phyloP scores from a whole-genome alignment of 1,139 yeast genomes.

The Geotrichum phurueaensis region DNA sequence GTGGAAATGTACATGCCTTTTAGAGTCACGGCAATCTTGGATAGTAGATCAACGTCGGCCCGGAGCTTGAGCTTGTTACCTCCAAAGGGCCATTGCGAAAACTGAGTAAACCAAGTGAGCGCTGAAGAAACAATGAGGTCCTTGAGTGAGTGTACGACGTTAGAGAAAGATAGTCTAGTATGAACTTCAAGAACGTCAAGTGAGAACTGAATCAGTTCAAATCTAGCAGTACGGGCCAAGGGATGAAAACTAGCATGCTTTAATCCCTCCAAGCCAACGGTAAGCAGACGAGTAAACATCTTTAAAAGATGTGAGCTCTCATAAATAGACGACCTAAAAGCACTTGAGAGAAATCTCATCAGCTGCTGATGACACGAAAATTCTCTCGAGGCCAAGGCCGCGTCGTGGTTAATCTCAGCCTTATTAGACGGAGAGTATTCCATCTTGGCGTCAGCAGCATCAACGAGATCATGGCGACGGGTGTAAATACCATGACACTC shows the following conservation, averaged over 20 bases:
- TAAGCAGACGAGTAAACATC: conserved; percentile 58
- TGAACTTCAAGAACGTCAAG: conserved; percentile 60
- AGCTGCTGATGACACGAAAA: conserved; percentile 71
- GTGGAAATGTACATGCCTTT: conserved; percentile 17
- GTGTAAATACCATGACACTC: conserved; percentile 62
- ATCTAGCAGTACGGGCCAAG: conserved; percentile 65
- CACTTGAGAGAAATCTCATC: conserved; percentile 66
- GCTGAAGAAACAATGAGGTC: conserved; percentile 58
- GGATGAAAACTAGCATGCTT: conserved; percentile 72
- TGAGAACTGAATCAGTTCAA: conserved; percentile 66
- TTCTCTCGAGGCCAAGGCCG: conserved; percentile 44
- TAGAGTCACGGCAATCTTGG: conserved; percentile 23
- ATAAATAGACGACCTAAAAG: conserved; percentile 72
- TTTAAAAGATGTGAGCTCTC: conserved; percentile 68
- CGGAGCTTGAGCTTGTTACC: conserved; percentile 67
- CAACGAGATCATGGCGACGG: conserved; percentile 48
- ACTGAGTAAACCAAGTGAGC: conserved; percentile 69
- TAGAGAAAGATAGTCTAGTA: conserved; percentile 28
- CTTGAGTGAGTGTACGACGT: conserved; percentile 42
- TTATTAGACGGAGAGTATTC: conserved; percentile 85
- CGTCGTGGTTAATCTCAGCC: conserved; percentile 48
- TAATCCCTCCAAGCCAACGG: conserved; percentile 51
- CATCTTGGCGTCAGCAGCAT: conserved; percentile 70
- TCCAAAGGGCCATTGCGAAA: conserved; percentile 74
- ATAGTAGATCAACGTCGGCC: conserved; percentile 58